Conservation (phyloP, 805 yeast genomes). For the Starmera caribaea region DNA sequence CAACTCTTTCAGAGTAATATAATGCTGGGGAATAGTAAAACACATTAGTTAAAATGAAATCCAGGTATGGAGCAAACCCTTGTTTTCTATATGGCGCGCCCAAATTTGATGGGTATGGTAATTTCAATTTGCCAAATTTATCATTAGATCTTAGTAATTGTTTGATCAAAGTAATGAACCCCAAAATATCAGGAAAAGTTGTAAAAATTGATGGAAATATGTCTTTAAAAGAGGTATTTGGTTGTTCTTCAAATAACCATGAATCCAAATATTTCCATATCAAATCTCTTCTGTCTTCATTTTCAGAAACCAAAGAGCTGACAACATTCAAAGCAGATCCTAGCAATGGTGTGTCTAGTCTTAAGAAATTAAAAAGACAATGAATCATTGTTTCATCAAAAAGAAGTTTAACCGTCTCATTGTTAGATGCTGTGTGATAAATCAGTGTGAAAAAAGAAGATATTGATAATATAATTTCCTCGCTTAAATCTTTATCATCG, state of each 20-base stretch:
- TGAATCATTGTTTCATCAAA: constrained; percentile 23
- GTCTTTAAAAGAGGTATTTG: constrained; percentile 27
- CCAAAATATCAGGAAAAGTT: constrained; percentile 45
- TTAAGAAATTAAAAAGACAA: constrained; percentile 33
- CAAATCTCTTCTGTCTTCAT: constrained; percentile 29
- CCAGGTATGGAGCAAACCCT: constrained; percentile 77
- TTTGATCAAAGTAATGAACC: constrained; percentile 48
- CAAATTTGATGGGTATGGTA: constrained; percentile 52
- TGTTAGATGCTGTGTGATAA: constrained; percentile 37
- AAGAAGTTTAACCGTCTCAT: constrained; percentile 21
- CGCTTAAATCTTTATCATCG: constrained; percentile 53
- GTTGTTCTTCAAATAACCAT: constrained; percentile 42
- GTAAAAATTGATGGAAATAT: constrained; percentile 37
- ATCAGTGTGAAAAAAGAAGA: constrained; percentile 67
- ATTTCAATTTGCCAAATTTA: constrained; percentile 27
- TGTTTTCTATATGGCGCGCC: constrained; percentile 52
- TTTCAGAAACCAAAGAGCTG: constrained; percentile 43
- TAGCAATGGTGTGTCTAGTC: constrained; percentile 35
- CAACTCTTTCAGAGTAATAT: constrained; percentile 22
- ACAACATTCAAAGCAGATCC: constrained; percentile 52
- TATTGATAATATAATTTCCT: constrained; percentile 68
- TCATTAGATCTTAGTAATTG: constrained; percentile 20
- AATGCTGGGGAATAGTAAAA: constrained; percentile 43
- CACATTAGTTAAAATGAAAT: constrained; percentile 58
- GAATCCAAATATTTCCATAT: constrained; percentile 66